Base-by-base conservation (phyloP, 441 rosid genomes). In the Gossypium laxum region DNA sequence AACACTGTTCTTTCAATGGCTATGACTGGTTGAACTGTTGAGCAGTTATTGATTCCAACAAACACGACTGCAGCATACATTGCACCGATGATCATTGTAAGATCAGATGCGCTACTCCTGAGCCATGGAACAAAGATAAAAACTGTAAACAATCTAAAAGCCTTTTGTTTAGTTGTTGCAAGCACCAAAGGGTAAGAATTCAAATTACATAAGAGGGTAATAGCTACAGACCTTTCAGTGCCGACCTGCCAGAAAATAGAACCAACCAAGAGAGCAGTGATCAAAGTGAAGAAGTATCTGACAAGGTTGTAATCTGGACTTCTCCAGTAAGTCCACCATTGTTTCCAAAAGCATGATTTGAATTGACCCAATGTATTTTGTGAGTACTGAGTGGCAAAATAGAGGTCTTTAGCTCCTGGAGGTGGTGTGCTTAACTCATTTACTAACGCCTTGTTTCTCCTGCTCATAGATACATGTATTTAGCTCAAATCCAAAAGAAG, bases 251-350 rank as follows among this genome's bases (percentile, higher is more conserved):
- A 92, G 77, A 88, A 90, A 15, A 91, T 68, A 47, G 91, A 74
- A 22, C 98, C 98, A 7, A 90, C 26, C 84, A 89, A 15, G 43
- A 92, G 86, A 24, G 98, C 87, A 67, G 88, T 69, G 65, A 77
- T 74, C 15, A 92, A 63, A 28, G 96, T 89, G 84, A 89, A 90
- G 72, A 80, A 82, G 77, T 68, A 82, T 70, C 98, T 76, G 15
- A 89, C 95, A n/a, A 92, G 87, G 72, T 92, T 92, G 73, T 92
- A 92, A 70, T 89, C 96, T 4, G 98, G 98, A 77, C 92, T 92
- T 87, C 98, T 88, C 98, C 98, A 92, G 26, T 92, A 90, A 57
- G 92, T 92, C 87, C 89, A 83, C 96, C 93, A 88, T 67, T 89
- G 96, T 56, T 92, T 92, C 98, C 96, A 91, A 0, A 90, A 32